Percentiles rank a stretch among this genome's conserved stretches.
Evolutionary conservation across 1,284 basidiomycete genomes (phyloP).

Genomic region (Ganoderma leucocontextum): DNA sequence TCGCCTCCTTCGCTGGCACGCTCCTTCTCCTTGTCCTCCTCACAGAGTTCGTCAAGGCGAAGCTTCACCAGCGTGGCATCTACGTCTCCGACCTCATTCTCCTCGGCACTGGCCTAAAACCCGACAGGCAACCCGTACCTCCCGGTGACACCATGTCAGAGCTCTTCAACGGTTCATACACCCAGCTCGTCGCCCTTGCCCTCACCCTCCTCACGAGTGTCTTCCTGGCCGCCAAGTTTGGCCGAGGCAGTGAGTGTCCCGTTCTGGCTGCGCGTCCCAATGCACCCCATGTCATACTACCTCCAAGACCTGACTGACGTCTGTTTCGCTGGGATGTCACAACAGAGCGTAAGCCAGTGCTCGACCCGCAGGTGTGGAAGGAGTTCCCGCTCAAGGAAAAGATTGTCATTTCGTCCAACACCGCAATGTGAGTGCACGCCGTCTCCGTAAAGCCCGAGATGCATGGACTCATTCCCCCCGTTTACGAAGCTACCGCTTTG

Average conservation of each 20-base stretch:
- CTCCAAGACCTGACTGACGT: constrained; percentile 18
- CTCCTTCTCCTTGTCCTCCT: constrained; percentile 55
- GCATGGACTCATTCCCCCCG: constrained; percentile 10
- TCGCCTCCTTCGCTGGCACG: constrained; percentile 57
- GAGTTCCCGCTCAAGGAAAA: constrained; percentile 86
- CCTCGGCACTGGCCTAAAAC: constrained; percentile 57
- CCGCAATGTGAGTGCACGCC: constrained; percentile 77
- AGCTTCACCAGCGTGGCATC: constrained; percentile 63
- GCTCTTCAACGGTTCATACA: constrained; percentile 35
- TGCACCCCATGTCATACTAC: constrained; percentile 3
- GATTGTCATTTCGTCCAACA: constrained; percentile 92
- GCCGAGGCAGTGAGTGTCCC: constrained; percentile 46
- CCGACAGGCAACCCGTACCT: constrained; percentile 11
- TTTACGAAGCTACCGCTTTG: constrained; percentile 85
- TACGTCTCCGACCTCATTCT: constrained; percentile 67
- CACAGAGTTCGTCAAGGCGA: constrained; percentile 50
- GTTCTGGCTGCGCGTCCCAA: not conserved
- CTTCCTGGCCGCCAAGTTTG: constrained; percentile 55
- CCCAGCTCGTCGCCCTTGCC: constrained; percentile 48
- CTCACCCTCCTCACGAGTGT: constrained; percentile 46
- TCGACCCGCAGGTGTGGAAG: constrained; percentile 83
- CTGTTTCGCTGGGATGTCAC: constrained; percentile 11
- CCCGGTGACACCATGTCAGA: constrained; percentile 31
- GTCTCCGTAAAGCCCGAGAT: constrained; percentile 6
- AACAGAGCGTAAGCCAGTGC: constrained; percentile 67